phyloP scores from a whole-genome alignment of 1,139 yeast species.

The Taphrina wiesneri region DNA sequence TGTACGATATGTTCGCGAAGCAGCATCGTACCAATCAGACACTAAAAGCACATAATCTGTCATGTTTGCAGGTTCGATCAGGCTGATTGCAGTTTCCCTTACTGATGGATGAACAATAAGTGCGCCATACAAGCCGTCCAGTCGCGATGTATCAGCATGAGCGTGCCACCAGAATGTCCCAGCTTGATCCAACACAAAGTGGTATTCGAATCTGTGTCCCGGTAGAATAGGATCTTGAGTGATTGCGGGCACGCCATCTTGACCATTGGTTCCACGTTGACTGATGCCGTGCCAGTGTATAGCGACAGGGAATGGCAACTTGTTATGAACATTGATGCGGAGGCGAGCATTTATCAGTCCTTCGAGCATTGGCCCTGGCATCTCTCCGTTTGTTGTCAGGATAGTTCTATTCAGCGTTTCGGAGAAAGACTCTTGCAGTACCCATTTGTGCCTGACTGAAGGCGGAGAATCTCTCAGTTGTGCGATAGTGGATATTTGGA shows the following conservation, averaged over 20 bases:
- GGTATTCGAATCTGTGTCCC: slow-evolving; percentile 63
- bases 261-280: slow-evolving; percentile 66
- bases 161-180: slow-evolving; percentile 91
- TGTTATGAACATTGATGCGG: slow-evolving; percentile 61
- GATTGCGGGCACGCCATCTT: slow-evolving; percentile 86
- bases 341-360: slow-evolving; percentile 68
- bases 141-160: slow-evolving; percentile 73
- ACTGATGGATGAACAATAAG: slow-evolving; percentile 61
- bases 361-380: slow-evolving; percentile 75
- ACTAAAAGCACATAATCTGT: slow-evolving; percentile 55
- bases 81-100: background rate
- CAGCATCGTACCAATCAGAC: slow-evolving; percentile 90
- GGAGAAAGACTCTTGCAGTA: background rate
- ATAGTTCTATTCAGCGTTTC: background rate
- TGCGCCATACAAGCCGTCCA: slow-evolving; percentile 81
- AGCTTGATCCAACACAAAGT: slow-evolving; percentile 61
- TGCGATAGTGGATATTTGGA: background rate
- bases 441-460: background rate
- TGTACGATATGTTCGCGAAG: slow-evolving; percentile 43
- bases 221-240: slow-evolving; percentile 86
- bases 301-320: slow-evolving; percentile 65
- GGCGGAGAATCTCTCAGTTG: background rate
- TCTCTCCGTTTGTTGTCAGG: slow-evolving; percentile 54
- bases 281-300: slow-evolving; percentile 86
- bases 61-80: slow-evolving; percentile 34